These are phyloP conservation scores for Strobilomyces dryophilus DNA, from an alignment of 768 basidiomycete genomes.

Conservation along the genomic window DNA sequence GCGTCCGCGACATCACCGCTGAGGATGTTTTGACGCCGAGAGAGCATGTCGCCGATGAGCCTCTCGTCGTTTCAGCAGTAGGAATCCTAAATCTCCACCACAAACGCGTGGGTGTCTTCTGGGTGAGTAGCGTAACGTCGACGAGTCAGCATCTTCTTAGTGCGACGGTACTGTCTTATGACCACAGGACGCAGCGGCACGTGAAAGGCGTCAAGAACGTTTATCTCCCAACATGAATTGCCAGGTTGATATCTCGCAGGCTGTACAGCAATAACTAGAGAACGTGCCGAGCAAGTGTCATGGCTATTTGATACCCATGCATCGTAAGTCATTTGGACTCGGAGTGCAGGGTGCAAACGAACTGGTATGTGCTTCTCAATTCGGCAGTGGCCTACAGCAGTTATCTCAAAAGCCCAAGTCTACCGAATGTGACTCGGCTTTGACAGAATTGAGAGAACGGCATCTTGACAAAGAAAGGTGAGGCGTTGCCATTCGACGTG, in stretches of 20 bases:
- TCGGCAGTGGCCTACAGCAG: conserved; percentile 26
- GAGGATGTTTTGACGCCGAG: conserved; percentile 31
- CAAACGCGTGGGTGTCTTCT: conserved; percentile 52
- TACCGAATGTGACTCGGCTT: conserved; percentile 24
- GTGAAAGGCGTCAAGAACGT: conserved; percentile 7
- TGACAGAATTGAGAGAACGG: conserved; percentile 22
- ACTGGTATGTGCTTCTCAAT: conserved; percentile 16
- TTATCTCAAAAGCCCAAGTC: conserved; percentile 18
- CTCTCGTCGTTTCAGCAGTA: conserved; percentile 48
- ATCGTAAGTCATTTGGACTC: too few species aligned
- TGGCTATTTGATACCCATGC: too few species aligned
- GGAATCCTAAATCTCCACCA: conserved; percentile 40
- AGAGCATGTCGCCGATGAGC: conserved; percentile 26
- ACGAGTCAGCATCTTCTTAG: conserved; percentile 1
- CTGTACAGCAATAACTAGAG: too few species aligned
- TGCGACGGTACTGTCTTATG: conserved; percentile 16
- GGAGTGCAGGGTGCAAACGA: conserved; percentile 64
- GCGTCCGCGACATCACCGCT: conserved; percentile 23
- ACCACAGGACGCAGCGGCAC: conserved; percentile 5
- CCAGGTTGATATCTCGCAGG: too few species aligned
- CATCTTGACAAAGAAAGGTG: conserved; percentile 24
- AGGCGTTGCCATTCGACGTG: not conserved
- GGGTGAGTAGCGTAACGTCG: conserved; percentile 35
- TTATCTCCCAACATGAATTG: too few species aligned
- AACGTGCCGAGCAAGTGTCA: too few species aligned